Conservation (phyloP, 2,329 filamentous ascomycete species). For the Colletotrichum chlorophyti region DNA sequence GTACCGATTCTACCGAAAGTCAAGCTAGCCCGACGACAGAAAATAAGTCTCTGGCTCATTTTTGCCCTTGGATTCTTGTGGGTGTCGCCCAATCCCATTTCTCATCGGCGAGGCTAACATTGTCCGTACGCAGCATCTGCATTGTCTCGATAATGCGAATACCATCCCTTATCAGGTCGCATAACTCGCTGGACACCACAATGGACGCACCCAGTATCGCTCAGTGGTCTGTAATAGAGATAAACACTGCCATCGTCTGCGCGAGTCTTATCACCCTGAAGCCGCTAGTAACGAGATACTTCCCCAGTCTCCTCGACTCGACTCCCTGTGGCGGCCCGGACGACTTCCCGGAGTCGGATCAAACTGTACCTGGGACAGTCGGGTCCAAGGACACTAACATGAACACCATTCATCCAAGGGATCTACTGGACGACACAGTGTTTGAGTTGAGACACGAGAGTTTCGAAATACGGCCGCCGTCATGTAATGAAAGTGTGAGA, state of each 20-base stretch:
- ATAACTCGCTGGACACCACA: slow-evolving; percentile 29
- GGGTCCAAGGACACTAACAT: too few relatives aligned
- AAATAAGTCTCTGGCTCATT: slow-evolving; percentile 32
- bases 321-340: not conserved
- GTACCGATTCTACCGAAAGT: slow-evolving; percentile 34
- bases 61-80: slow-evolving; percentile 37
- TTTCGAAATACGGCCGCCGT: too few relatives aligned
- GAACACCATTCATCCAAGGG: too few relatives aligned
- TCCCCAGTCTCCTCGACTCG: slow-evolving; percentile 32
- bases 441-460: too few relatives aligned
- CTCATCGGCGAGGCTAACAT: not conserved
- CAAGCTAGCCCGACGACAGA: slow-evolving; percentile 30
- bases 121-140: slow-evolving; percentile 31
- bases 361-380: too few relatives aligned
- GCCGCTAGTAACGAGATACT: slow-evolving; percentile 34
- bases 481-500: too few relatives aligned
- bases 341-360: too few relatives aligned
- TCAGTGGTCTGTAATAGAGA: slow-evolving; percentile 35
- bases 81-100: not conserved
- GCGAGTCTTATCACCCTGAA: slow-evolving; percentile 36
- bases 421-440: too few relatives aligned
- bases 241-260: slow-evolving; percentile 37
- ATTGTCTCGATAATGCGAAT: slow-evolving; percentile 35
- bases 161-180: slow-evolving; percentile 27
- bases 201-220: slow-evolving; percentile 31